Conservation (phyloP, 768 basidiomycete species). For the Suillus clintonianus region DNA sequence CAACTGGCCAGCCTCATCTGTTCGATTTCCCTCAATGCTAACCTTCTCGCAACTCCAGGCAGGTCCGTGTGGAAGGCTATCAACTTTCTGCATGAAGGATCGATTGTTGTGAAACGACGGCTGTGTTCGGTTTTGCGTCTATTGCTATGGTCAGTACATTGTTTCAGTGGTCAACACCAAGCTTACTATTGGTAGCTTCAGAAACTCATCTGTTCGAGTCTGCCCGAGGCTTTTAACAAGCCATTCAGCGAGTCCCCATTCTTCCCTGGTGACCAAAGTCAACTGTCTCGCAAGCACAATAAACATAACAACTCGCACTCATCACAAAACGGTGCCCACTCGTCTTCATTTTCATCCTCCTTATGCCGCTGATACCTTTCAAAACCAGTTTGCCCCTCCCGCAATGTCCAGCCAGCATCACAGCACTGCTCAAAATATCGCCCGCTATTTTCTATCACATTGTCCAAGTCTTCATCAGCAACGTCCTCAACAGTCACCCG, state of each 20-base stretch:
- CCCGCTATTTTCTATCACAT: background rate
- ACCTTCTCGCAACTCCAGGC: conserved; percentile 23
- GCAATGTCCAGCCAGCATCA: background rate
- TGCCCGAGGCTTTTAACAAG: conserved; percentile 30
- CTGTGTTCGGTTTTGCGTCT: conserved; percentile 8
- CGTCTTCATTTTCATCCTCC: background rate
- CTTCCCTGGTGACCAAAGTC: conserved; percentile 13
- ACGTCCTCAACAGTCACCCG: background rate
- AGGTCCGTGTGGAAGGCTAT: conserved; percentile 20
- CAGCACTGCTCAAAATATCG: background rate
- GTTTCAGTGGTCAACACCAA: background rate
- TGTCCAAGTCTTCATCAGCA: background rate
- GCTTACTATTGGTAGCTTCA: background rate
- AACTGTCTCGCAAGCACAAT: too few relatives aligned
- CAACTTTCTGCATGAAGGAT: conserved; percentile 21
- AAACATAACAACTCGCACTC: too few relatives aligned
- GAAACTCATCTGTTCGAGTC: conserved; percentile 25
- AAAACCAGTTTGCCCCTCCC: background rate
- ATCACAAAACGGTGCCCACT: conserved; percentile 25
- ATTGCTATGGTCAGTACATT: background rate
- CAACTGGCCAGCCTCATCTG: conserved; percentile 8
- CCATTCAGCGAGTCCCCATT: conserved; percentile 38
- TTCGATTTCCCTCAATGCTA: conserved; percentile 18
- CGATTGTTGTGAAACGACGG: conserved; percentile 29
- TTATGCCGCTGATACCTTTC: background rate